phyloP scores from a whole-genome alignment of 768 basidiomycete genomes.

The Pisolithus albus region DNA sequence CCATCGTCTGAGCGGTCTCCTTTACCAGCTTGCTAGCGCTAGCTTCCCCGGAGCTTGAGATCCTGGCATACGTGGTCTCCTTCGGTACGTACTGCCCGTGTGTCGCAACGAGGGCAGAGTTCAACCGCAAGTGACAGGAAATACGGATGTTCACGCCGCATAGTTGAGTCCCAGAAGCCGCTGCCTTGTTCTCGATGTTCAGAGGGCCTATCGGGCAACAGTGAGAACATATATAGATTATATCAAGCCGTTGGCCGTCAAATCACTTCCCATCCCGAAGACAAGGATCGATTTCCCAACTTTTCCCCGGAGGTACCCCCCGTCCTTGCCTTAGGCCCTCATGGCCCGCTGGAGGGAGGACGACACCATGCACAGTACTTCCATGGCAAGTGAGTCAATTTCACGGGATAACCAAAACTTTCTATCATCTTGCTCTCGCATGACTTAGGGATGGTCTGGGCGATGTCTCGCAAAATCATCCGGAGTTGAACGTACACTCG shows the following conservation, averaged over 20 bases:
- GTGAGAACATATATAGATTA: conserved; percentile 67
- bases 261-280: conserved; percentile 46
- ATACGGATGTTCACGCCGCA: conserved; percentile 57
- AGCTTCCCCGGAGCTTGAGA: conserved; percentile 76
- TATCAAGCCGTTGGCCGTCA: conserved; percentile 64
- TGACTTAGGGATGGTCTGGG: conserved; percentile 60
- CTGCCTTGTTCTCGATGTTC: conserved; percentile 2
- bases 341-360: conserved; percentile 63
- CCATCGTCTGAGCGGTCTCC: background rate
- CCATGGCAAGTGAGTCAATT: conserved; percentile 56
- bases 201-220: conserved; percentile 21
- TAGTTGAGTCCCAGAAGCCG: conserved; percentile 39
- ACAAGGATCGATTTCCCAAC: conserved; percentile 54
- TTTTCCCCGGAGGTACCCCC: conserved; percentile 47
- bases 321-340: conserved; percentile 57
- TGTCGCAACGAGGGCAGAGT: background rate
- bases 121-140: conserved; percentile 39
- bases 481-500: conserved; percentile 44
- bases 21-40: conserved; percentile 65
- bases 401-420: no score
- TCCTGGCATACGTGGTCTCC: conserved; percentile 67
- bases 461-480: conserved; percentile 53
- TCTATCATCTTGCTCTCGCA: conserved; percentile 1
- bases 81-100: conserved; percentile 47
- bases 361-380: conserved; percentile 78